Evolutionary conservation across 495 filamentous ascomycete species (phyloP), one percentile per base, ranked within the genome.

Genomic region (Cenococcum geophilum): DNA sequence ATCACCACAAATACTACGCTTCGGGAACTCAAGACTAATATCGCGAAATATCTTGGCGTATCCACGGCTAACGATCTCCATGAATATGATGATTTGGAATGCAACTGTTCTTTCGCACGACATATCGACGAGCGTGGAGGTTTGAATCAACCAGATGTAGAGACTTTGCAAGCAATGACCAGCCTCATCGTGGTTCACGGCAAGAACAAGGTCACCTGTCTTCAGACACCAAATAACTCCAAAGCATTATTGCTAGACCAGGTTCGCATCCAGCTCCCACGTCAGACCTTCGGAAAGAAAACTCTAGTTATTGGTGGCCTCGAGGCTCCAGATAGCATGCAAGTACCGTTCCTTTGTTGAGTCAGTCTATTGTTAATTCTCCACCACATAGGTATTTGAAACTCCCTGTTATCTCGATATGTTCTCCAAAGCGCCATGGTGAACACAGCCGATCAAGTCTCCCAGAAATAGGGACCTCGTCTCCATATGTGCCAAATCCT

Each of bases 51-150:
- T 23, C 65, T 68, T 54, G 36, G 35, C 12, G 1, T 64, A 14
- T 10, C 14, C 43, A 27, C 43, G 22, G 32, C 22, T 48, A 58
- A 40, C 12, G 58, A 64, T 8, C 1, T 18, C 11, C 53, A 55
- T 5, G 35, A 42, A 8, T 6, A 32, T 32, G 27, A 32, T 32
- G 49, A 59, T 37, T 20, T 23, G 25, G 65, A 67, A 37, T 71
- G 69, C 59, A 73, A 73, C 54, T 73, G 71, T 55, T 55, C 59
- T 35, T 64, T 70, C 35, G 67, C 71, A 9, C 55, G 63, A 14
- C 57, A 65, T 25, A 65, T 73, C 36, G 67, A 62, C 20, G 21
- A 56, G 16, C 23, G 57, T 49, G 37, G 36, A 4, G 37, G 12
- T 21, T 27, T 62, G 2, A 62, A 36, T 48, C 42, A 59, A 35